A percentile compares a stretch with the other conserved stretches of the same genome.
Evolutionary conservation across 1,284 basidiomycete species (phyloP).

Genomic region (Abortiporus biennis): DNA sequence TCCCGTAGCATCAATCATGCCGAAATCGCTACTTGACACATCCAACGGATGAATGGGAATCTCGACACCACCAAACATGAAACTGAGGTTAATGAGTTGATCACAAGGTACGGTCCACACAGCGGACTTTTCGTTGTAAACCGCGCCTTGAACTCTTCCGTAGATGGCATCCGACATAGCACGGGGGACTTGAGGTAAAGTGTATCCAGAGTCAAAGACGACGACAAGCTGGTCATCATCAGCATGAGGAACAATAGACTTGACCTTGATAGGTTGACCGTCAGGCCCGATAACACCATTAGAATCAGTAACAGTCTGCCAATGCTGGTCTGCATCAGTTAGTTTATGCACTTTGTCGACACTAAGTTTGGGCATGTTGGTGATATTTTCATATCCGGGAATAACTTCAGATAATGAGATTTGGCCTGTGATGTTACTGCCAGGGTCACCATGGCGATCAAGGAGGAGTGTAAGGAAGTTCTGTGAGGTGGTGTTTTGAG

Average conservation of each 20-base stretch:
- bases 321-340: constrained; percentile 62
- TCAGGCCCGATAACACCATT: constrained; percentile 66
- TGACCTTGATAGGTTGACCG: constrained; percentile 49
- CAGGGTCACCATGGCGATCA: constrained; percentile 49
- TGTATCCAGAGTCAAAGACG: constrained; percentile 72
- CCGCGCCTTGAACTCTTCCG: constrained; percentile 69
- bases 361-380: constrained; percentile 53
- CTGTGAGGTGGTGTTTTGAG: constrained; percentile 29
- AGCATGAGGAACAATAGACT: constrained; percentile 56
- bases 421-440: constrained; percentile 37
- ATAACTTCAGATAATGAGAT: constrained; percentile 53
- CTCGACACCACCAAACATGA: constrained; percentile 63
- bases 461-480: constrained; percentile 71
- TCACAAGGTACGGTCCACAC: constrained; percentile 73
- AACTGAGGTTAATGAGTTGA: constrained; percentile 61
- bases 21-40: constrained; percentile 61
- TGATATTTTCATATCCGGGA: constrained; percentile 54
- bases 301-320: constrained; percentile 66
- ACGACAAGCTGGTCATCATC: constrained; percentile 43
- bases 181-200: constrained; percentile 66
- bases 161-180: constrained; percentile 73
- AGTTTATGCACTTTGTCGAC: constrained; percentile 59
- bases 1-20: constrained; percentile 46
- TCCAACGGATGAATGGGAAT: constrained; percentile 73
- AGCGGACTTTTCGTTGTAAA: constrained; percentile 49